Percentiles rank a stretch among this genome's conserved stretches.
Evolutionary conservation across 1,139 yeast genomes (phyloP).

Genomic region (Saccharomyces hybrid): DNA sequence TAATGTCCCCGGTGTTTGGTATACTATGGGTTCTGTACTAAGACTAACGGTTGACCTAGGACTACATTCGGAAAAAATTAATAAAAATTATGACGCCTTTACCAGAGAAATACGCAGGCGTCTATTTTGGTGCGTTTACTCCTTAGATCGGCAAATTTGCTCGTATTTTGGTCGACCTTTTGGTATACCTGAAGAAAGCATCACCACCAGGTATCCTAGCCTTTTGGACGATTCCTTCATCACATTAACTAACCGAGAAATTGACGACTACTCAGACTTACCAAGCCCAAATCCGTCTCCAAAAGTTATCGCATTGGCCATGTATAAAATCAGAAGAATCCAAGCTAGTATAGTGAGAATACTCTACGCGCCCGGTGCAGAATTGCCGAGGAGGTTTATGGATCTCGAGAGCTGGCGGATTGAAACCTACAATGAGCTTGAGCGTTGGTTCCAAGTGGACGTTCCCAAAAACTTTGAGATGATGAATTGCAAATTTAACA

Average conservation of each 20-base stretch:
- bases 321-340: constrained; percentile 59
- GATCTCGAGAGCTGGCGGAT: constrained; percentile 52
- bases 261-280: constrained; percentile 28
- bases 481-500: constrained; percentile 69
- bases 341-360: constrained; percentile 74
- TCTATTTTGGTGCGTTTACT: constrained; percentile 83
- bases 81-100: constrained; percentile 43
- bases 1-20: constrained; percentile 88
- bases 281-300: constrained; percentile 46
- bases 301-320: constrained; percentile 55
- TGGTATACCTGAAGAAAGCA: constrained; percentile 65
- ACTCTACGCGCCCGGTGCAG: constrained; percentile 55
- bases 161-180: constrained; percentile 66
- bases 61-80: constrained; percentile 54
- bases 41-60: constrained; percentile 79
- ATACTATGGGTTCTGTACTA: constrained; percentile 71
- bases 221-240: constrained; percentile 63
- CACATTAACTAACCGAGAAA: constrained; percentile 29
- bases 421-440: constrained; percentile 44
- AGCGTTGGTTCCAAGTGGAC: constrained; percentile 48
- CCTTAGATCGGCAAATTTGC: constrained; percentile 72
- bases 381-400: constrained; percentile 57
- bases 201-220: constrained; percentile 62
- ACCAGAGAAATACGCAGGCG: constrained; percentile 65
- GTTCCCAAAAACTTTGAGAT: constrained; percentile 50